Evolutionary conservation across 2,329 filamentous ascomycete species (phyloP), one percentile per base, ranked within the genome.

Genomic region (Annulohypoxylon truncatum): DNA sequence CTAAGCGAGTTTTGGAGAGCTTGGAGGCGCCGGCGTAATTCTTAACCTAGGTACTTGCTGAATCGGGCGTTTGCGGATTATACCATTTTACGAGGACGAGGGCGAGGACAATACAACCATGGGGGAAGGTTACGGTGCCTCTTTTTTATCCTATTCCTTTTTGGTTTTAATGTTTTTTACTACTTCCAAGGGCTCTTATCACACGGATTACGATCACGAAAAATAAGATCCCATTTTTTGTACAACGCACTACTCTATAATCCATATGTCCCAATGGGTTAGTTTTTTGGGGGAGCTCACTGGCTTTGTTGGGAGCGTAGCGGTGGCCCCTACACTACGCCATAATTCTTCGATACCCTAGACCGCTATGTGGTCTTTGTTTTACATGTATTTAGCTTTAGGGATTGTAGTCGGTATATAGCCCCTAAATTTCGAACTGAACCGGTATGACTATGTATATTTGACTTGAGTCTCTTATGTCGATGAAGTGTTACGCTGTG

Each of bases 1-100:
- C 93, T 4, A 88, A 89, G 64, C 84, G 87, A 55, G 85, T 92
- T 2, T 82, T 97, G 28, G 92, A 95, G 70, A 92, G 92, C 4
- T 80, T 89, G 64, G 85, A 89, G 68, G 83, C 71, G 54, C 31
- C 63, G 5, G 46, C 54, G 26, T 71, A 68, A 73, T 66, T n/a
- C 8, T 56, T 62, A 58, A 63, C 63, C 42, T 53, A 20, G 38
- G 38, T 20, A 22, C 20, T 65, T 60, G 54, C 38, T 42, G 38
- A 20, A 42, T 61, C 26, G 42, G 63, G 67, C 60, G 64, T 69
- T 69, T 48, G 50, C 35, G 67, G 58, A 61, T 61, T 67, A 64
- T 69, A 67, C 59, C 59, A 67, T 64, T 64, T 64, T 42, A 54
- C 28, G 57, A 58, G 56, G 55, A 50, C 47, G 26, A 10, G 13